phyloP scores from a whole-genome alignment of 495 filamentous ascomycete genomes.

The Bacidia gigantensis region DNA sequence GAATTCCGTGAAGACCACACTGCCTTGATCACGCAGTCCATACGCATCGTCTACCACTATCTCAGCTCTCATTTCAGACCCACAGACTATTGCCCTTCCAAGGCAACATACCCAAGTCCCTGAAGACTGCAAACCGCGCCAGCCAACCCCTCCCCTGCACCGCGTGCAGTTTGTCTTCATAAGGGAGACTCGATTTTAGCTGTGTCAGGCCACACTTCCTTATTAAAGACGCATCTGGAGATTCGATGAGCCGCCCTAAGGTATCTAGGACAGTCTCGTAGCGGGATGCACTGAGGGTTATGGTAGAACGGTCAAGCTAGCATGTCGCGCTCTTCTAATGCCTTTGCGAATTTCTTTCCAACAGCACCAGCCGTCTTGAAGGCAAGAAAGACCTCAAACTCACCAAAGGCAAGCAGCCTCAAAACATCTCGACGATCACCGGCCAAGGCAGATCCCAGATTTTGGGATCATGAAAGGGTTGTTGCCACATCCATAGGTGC shows the following conservation, averaged over 20 bases:
- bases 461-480: conserved; percentile 4
- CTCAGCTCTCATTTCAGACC: neutral
- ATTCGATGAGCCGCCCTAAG: neutral
- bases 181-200: neutral
- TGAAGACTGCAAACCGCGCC: neutral
- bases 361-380: conserved; percentile 58
- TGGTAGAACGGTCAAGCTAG: conserved; percentile 13
- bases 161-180: conserved; percentile 13
- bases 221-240: neutral
- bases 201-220: neutral
- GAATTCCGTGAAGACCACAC: too few relatives aligned
- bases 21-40: too few relatives aligned
- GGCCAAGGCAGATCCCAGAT: conserved; percentile 1
- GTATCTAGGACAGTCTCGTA: neutral
- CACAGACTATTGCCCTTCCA: neutral
- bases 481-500: conserved; percentile 7
- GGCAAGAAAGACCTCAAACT: conserved; percentile 26
- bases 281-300: neutral
- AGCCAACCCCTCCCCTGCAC: conserved; percentile 15
- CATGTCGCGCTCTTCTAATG: conserved; percentile 72
- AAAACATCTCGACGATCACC: conserved; percentile 14
- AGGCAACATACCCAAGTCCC: neutral
- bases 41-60: too few relatives aligned
- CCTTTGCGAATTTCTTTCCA: conserved; percentile 85
- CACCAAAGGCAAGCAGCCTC: conserved; percentile 22